Evolutionary conservation across 2,329 filamentous ascomycete species (phyloP).

Genomic region (Cryoendolithus antarcticus): DNA sequence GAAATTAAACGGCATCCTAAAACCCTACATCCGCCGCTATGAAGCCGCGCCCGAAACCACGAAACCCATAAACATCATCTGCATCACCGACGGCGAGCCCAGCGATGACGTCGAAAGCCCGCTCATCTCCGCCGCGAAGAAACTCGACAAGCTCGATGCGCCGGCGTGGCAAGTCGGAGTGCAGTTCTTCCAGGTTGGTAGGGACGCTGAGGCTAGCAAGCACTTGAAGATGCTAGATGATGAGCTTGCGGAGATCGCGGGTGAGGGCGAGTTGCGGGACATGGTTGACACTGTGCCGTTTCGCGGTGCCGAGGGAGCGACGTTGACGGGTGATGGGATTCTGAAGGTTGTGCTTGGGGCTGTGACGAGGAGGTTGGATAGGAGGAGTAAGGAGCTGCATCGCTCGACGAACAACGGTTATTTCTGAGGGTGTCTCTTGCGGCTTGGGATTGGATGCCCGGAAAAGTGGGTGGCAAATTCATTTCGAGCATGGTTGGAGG

Average conservation of each 20-base stretch:
- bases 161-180: conserved; percentile 75
- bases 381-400: conserved; percentile 21
- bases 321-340: conserved; percentile 56
- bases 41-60: conserved; percentile 36
- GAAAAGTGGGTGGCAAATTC: not conserved
- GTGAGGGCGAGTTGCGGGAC: conserved; percentile 53
- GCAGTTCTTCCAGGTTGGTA: conserved; percentile 92
- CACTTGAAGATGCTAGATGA: conserved; percentile 68
- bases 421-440: not conserved
- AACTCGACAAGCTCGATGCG: conserved; percentile 57
- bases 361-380: conserved; percentile 56
- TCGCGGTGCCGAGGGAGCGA: conserved; percentile 38
- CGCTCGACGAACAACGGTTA: conserved; percentile 11
- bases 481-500: not conserved
- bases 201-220: conserved; percentile 50
- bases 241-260: conserved; percentile 42
- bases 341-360: conserved; percentile 73
- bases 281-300: conserved; percentile 88
- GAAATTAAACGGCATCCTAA: conserved; percentile 58
- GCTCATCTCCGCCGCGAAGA: conserved; percentile 54
- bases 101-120: conserved; percentile 64
- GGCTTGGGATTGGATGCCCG: not conserved
- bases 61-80: conserved; percentile 81
- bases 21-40: conserved; percentile 54
- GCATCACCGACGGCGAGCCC: conserved; percentile 79